Evolutionary conservation across 2,329 filamentous ascomycete genomes (phyloP).

Genomic region (Alternaria viburni): DNA sequence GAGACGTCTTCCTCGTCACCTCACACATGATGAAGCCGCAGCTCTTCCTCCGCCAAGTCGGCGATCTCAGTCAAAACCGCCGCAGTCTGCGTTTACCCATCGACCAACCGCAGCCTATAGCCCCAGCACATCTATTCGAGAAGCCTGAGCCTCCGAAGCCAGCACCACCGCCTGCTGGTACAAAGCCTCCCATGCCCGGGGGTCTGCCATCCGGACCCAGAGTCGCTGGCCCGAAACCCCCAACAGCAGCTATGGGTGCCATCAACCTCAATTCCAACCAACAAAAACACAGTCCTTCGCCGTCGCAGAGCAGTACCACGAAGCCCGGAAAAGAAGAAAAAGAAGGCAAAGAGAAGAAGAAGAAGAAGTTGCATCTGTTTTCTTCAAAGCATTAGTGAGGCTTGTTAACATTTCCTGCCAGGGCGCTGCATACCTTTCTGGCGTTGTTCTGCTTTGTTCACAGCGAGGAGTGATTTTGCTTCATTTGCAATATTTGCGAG

Average conservation of each 20-base stretch:
- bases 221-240: conserved; percentile 36
- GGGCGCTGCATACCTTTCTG: conserved; percentile 10
- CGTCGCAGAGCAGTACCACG: conserved; percentile 20
- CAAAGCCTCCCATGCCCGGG: conserved; percentile 38
- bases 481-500: conserved; percentile 1
- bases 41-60: conserved; percentile 81
- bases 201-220: conserved; percentile 41
- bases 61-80: conserved; percentile 77
- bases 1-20: conserved; percentile 86
- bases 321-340: conserved; percentile 33
- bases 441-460: conserved; percentile 19
- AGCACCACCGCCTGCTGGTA: conserved; percentile 56
- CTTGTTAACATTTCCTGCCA: conserved; percentile 4
- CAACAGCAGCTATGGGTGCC: conserved; percentile 41
- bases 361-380: conserved; percentile 66
- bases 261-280: conserved; percentile 40
- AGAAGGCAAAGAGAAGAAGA: conserved; percentile 50
- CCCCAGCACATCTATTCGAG: conserved; percentile 87
- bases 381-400: conserved; percentile 37
- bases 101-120: conserved; percentile 79
- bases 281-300: conserved; percentile 17
- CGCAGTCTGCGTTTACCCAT: conserved; percentile 79
- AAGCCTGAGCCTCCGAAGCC: conserved; percentile 65
- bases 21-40: conserved; percentile 91
- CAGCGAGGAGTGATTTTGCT: conserved; percentile 8